A percentile compares a stretch with the other conserved stretches of the same genome.
phyloP scores from a whole-genome alignment of 2,329 filamentous ascomycete genomes.

The Clarireedia hainanense region DNA sequence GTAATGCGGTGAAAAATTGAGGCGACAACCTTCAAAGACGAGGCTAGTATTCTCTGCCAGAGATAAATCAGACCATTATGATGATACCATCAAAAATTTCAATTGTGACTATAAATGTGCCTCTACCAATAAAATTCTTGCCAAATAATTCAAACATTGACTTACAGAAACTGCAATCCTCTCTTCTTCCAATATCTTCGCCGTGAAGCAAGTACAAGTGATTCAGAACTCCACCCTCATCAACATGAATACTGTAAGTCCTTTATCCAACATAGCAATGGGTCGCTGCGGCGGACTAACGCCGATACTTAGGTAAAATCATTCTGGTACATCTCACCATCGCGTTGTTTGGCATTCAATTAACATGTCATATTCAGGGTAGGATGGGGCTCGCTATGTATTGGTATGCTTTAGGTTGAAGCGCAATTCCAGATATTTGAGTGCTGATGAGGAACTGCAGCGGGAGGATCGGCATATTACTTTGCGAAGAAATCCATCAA shows the following conservation, averaged over 20 bases:
- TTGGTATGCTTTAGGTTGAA: conserved; percentile 48
- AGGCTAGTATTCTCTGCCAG: background rate
- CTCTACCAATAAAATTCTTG: background rate
- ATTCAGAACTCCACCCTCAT: background rate
- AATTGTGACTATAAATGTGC: no score
- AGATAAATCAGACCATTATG: background rate
- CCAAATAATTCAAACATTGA: background rate
- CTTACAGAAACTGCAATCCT: background rate
- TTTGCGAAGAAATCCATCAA: conserved; percentile 95
- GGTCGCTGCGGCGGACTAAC: conserved; percentile 12
- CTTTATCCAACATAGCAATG: conserved; percentile 14
- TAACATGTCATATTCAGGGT: conserved; percentile 47
- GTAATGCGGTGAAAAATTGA: background rate
- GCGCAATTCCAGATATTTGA: conserved; percentile 6
- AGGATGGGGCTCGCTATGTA: conserved; percentile 84
- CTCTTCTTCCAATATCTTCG: background rate
- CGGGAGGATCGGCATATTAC: conserved; percentile 86
- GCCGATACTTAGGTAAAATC: conserved; percentile 47
- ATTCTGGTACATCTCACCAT: conserved; percentile 47
- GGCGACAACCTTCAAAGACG: background rate
- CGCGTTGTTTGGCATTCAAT: conserved; percentile 4
- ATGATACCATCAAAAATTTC: background rate
- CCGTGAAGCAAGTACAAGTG: background rate
- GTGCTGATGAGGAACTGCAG: conserved; percentile 35
- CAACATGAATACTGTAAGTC: conserved; percentile 46